Percentiles rank a stretch among this genome's conserved stretches.
phyloP scores from a whole-genome alignment of 116 monocot species.

The Papilionanthe hybrid region DNA sequence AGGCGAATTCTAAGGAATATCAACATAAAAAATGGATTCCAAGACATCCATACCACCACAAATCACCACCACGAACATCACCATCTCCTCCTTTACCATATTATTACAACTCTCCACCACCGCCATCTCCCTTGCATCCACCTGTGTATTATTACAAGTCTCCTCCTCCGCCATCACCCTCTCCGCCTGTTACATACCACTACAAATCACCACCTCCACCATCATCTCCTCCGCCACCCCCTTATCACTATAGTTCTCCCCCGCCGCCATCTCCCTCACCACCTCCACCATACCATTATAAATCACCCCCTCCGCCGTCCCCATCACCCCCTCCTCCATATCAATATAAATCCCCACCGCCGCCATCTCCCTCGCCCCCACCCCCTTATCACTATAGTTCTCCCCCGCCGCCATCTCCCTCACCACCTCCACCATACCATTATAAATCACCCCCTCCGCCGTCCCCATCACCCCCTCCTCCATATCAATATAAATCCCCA shows the following conservation, averaged over 20 bases:
- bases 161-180: neutral
- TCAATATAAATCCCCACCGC: no score
- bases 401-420: no score
- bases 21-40: neutral
- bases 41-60: neutral
- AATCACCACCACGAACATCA: slow-evolving; percentile 2
- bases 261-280: no score
- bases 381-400: no score
- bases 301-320: no score
- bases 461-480: no score
- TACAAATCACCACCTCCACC: neutral
- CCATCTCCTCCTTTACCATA: slow-evolving; percentile 2
- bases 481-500: neutral
- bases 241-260: no score
- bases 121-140: slow-evolving; percentile 14
- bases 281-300: no score
- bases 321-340: no score
- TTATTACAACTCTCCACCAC: slow-evolving; percentile 24
- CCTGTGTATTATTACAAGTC: slow-evolving; percentile 20
- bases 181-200: neutral
- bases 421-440: no score
- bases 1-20: neutral
- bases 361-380: no score
- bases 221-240: neutral
- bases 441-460: no score